A percentile compares a stretch with the other conserved stretches of the same genome.
Evolutionary conservation across 106 monocot species (phyloP).

Genomic region (Acorus calamus): DNA sequence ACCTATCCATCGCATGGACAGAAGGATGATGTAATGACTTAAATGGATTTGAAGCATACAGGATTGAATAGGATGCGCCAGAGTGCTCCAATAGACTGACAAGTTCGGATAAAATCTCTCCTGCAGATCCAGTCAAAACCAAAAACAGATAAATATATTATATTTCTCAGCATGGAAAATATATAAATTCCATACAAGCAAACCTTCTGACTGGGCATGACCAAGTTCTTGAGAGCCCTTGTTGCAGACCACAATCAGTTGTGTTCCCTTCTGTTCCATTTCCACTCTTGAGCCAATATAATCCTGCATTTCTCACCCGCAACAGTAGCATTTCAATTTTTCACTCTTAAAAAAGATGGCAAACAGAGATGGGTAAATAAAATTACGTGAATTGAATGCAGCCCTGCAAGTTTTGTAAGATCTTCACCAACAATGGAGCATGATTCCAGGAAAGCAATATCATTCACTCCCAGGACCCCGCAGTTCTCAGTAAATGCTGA

Average conservation of each 20-base stretch:
- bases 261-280: conserved; percentile 18
- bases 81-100: conserved; percentile 38
- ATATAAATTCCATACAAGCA: background rate
- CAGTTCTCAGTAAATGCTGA: conserved; percentile 55
- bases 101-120: conserved; percentile 46
- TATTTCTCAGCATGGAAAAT: no score
- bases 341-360: no score
- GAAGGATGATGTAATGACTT: conserved; percentile 2
- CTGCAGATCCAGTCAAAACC: conserved; percentile 21
- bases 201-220: conserved; percentile 46
- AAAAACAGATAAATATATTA: background rate
- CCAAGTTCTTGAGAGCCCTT: conserved; percentile 20
- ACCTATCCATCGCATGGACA: conserved; percentile 6
- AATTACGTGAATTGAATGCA: conserved; percentile 48
- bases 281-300: conserved; percentile 40
- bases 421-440: conserved; percentile 44
- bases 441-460: conserved; percentile 43
- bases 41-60: conserved; percentile 21
- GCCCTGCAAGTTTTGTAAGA: conserved; percentile 32
- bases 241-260: conserved; percentile 61
- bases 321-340: no score
- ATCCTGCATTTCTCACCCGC: conserved; percentile 29
- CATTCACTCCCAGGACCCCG: conserved; percentile 32
- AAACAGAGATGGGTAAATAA: no score
- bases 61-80: conserved; percentile 24